A percentile compares a stretch with the other conserved stretches of the same genome.
Evolutionary conservation across 176 grass and related monocot species (phyloP).

Genomic region (Puya raimondii): DNA sequence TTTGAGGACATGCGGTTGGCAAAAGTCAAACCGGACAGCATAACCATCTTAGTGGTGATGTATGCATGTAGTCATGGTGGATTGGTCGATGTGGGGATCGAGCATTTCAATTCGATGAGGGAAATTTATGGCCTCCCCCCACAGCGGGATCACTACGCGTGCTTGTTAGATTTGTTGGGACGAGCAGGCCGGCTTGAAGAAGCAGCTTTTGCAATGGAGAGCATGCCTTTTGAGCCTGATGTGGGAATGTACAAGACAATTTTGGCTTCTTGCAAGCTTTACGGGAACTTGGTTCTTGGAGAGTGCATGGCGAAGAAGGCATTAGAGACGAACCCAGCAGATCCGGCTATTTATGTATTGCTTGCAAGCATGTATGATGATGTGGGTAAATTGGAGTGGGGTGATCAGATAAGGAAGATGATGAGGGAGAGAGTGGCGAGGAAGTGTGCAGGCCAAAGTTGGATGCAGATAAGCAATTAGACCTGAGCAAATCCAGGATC

Average conservation of each 20-base stretch:
- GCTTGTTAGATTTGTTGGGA: conserved; percentile 60
- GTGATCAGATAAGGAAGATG: conserved; percentile 21
- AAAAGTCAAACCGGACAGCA: conserved; percentile 42
- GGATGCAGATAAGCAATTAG: conserved; percentile 1
- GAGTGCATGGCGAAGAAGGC: conserved; percentile 29
- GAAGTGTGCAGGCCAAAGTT: conserved; percentile 14
- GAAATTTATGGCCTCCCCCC: conserved; percentile 39
- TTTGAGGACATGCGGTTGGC: conserved; percentile 78
- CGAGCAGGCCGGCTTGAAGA: conserved; percentile 48
- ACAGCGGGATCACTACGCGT: conserved; percentile 53
- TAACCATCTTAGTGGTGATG: conserved; percentile 62
- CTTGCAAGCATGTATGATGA: conserved; percentile 32
- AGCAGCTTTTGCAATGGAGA: conserved; percentile 33
- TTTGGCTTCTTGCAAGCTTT: conserved; percentile 32
- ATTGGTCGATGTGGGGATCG: conserved; percentile 50
- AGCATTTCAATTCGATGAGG: conserved; percentile 59
- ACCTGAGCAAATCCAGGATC: background rate
- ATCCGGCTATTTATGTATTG: conserved; percentile 20
- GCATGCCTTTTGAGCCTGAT: conserved; percentile 36
- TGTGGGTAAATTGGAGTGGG: conserved; percentile 23
- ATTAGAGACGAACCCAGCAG: conserved; percentile 29
- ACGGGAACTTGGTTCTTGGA: conserved; percentile 29
- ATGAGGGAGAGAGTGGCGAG: conserved; percentile 19
- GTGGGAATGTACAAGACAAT: conserved; percentile 28
- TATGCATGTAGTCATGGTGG: conserved; percentile 36